phyloP scores from a whole-genome alignment of 75 land plant genomes.

The Pinus taeda region DNA sequence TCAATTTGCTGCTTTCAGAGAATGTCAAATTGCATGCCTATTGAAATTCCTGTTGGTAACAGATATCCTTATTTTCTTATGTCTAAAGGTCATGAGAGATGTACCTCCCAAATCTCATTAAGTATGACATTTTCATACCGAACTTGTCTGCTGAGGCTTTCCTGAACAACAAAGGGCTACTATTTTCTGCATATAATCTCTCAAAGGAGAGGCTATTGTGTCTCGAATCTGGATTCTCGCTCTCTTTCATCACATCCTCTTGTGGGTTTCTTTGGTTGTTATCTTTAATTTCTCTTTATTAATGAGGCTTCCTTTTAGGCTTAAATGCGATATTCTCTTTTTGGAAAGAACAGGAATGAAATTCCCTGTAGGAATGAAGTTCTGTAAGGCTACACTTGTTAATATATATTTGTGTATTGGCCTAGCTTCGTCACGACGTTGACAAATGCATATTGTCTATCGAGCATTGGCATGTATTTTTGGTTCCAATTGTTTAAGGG shows the following conservation, averaged over 20 bases:
- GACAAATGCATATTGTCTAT: too few species aligned
- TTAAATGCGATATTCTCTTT: background rate
- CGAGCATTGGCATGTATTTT: too few species aligned
- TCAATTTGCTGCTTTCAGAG: too few species aligned
- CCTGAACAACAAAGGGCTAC: background rate
- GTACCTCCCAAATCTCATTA: background rate
- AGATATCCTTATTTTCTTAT: background rate
- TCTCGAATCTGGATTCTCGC: too few species aligned
- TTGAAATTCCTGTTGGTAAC: too few species aligned
- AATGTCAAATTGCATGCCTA: too few species aligned
- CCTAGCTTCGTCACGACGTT: too few species aligned
- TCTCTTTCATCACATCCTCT: background rate
- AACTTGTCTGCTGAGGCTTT: background rate
- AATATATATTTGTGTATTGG: too few species aligned
- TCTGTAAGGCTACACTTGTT: too few species aligned
- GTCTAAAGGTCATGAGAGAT: background rate
- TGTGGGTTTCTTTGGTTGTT: background rate
- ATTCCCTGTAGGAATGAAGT: background rate
- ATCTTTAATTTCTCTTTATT: background rate
- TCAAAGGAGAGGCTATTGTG: background rate
- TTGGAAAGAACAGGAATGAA: background rate
- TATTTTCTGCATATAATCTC: background rate
- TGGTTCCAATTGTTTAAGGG: too few species aligned
- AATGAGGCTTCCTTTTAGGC: background rate
- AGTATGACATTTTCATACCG: background rate